A percentile compares a stretch with the other conserved stretches of the same genome.
Conservation (phyloP, 129 eudicot genomes). For the Cynara cardunculus region DNA sequence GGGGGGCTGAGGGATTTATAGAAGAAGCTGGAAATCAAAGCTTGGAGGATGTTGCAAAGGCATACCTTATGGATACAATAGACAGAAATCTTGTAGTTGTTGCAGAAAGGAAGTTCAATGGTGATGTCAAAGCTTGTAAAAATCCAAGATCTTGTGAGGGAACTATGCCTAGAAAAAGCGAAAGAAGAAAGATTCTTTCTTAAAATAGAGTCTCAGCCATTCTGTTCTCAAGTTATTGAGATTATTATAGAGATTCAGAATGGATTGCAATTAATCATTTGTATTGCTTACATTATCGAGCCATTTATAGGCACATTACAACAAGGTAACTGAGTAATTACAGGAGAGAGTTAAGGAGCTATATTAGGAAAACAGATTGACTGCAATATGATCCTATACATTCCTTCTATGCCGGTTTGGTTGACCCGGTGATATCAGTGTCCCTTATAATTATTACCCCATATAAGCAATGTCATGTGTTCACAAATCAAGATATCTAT, state of each 20-base stretch:
- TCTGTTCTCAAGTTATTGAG: neutral
- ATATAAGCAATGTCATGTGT: neutral
- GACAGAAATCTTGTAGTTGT: conserved; percentile 8
- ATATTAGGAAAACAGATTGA: too few relatives aligned
- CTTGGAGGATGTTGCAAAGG: conserved; percentile 19
- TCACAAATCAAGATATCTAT: neutral
- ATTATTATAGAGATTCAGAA: too few relatives aligned
- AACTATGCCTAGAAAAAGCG: conserved; percentile 23
- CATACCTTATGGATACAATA: conserved; percentile 6
- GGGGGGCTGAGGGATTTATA: conserved; percentile 37
- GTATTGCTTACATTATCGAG: too few relatives aligned
- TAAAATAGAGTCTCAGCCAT: neutral
- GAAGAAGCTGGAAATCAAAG: neutral
- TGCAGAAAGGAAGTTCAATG: neutral
- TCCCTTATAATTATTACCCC: too few relatives aligned
- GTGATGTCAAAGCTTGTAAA: neutral
- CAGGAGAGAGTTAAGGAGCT: too few relatives aligned
- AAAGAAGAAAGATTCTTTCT: conserved; percentile 6
- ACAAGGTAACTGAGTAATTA: too few relatives aligned
- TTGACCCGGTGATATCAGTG: too few relatives aligned
- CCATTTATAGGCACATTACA: too few relatives aligned
- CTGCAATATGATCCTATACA: too few relatives aligned
- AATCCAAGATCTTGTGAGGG: conserved; percentile 27
- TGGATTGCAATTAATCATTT: too few relatives aligned
- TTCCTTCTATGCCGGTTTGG: too few relatives aligned